Percentiles rank a stretch among this genome's conserved stretches.
Evolutionary conservation across 805 yeast genomes (phyloP).

Genomic region (Lipomyces starkeyi): DNA sequence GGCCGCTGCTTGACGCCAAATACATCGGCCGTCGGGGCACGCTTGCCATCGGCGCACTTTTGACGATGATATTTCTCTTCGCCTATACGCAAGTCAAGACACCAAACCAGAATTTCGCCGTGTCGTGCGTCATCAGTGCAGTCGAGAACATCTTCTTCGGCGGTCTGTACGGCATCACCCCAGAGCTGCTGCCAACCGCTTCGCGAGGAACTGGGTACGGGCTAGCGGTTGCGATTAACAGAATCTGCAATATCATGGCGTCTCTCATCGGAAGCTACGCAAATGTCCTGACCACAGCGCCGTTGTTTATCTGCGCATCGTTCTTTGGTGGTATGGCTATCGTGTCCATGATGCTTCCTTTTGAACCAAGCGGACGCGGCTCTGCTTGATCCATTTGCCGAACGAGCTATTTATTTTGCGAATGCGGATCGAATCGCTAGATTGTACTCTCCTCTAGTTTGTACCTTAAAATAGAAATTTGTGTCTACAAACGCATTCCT

Average conservation of each 20-base stretch:
- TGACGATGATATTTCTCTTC: slow-evolving; percentile 63
- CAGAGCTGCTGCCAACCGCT: slow-evolving; percentile 52
- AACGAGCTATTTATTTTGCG: no score
- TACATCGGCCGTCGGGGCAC: slow-evolving; percentile 63
- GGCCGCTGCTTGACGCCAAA: slow-evolving; percentile 35
- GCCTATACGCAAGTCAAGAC: slow-evolving; percentile 68
- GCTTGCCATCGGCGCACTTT: slow-evolving; percentile 57
- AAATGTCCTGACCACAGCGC: slow-evolving; percentile 55
- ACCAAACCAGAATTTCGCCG: slow-evolving; percentile 58
- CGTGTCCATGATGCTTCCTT: slow-evolving; percentile 55
- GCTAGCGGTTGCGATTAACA: slow-evolving; percentile 54
- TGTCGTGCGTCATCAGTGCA: slow-evolving; percentile 46
- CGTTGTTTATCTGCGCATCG: slow-evolving; percentile 56
- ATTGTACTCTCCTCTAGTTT: no score
- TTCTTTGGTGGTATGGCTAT: slow-evolving; percentile 54
- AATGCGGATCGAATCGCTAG: no score
- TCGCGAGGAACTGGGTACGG: slow-evolving; percentile 56
- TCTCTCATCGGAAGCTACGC: slow-evolving; percentile 57
- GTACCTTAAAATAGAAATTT: no score
- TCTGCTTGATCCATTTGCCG: neutral
- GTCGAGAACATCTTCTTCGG: slow-evolving; percentile 47
- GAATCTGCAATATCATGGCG: slow-evolving; percentile 55
- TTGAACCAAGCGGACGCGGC: slow-evolving; percentile 50
- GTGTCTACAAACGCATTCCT: no score
- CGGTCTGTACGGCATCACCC: slow-evolving; percentile 57